Conservation (phyloP, 2,329 filamentous ascomycete genomes). For the Penicillium olsonii region DNA sequence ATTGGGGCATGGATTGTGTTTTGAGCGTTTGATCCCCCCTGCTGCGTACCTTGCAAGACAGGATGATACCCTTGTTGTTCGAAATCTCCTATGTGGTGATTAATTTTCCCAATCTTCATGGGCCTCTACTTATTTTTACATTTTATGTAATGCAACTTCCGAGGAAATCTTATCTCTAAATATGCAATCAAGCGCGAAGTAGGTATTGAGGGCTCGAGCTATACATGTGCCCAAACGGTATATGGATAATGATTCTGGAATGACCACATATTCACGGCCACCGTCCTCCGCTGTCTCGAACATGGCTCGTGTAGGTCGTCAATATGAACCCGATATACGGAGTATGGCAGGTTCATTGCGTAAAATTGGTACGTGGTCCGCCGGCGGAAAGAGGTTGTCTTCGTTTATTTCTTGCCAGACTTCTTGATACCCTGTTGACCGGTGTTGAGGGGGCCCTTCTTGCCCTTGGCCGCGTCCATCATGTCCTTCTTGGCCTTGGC, state of each 20-base stretch:
- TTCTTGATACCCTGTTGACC: slow-evolving; percentile 94
- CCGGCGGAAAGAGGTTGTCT: not conserved
- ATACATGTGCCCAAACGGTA: slow-evolving; percentile 5
- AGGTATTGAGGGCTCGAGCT: slow-evolving; percentile 11
- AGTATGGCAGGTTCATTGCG: not conserved
- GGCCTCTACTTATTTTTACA: not conserved
- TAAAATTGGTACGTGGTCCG: not conserved
- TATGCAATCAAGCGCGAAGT: slow-evolving; percentile 11
- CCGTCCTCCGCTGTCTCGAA: slow-evolving; percentile 15
- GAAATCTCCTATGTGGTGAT: slow-evolving; percentile 1
- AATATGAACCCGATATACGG: slow-evolving; percentile 10
- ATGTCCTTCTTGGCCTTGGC: slow-evolving; percentile 84
- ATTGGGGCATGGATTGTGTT: slow-evolving; percentile 4
- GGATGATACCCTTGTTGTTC: slow-evolving; percentile 10
- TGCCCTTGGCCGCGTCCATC: slow-evolving; percentile 78
- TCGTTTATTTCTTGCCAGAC: slow-evolving; percentile 86
- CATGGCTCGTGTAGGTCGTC: slow-evolving; percentile 27
- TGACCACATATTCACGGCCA: slow-evolving; percentile 7
- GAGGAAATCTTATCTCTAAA: not conserved
- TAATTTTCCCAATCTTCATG: not conserved
- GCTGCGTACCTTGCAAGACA: slow-evolving; percentile 1
- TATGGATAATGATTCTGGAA: slow-evolving; percentile 1
- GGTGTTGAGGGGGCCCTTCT: slow-evolving; percentile 77
- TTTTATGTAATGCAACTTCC: not conserved
- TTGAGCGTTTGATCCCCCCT: slow-evolving; percentile 10